Conservation (phyloP, 352 stramenopile genomes). For the Phytophthora tentaculata region DNA sequence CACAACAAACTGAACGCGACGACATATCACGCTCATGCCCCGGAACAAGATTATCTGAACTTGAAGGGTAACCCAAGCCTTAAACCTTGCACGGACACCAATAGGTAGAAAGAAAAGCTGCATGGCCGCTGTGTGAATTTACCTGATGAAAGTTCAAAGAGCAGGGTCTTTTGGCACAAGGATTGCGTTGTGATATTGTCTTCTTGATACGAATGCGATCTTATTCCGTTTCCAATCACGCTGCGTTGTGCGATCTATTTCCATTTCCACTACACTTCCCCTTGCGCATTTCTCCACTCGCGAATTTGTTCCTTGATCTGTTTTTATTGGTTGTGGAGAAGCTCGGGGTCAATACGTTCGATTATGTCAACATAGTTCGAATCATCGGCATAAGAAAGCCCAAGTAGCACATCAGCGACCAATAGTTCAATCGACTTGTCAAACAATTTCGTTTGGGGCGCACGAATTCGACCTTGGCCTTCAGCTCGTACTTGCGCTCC, state of each 20-base stretch:
- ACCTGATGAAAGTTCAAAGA: too few species aligned
- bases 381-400: constrained; percentile 13
- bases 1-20: too few species aligned
- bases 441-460: constrained; percentile 41
- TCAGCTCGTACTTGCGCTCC: constrained; percentile 40
- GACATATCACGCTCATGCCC: too few species aligned
- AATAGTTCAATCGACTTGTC: constrained; percentile 27
- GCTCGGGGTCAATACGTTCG: constrained; percentile 3
- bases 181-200: constrained; percentile 1
- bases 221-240: too few species aligned
- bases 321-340: constrained; percentile 12
- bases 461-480: constrained; percentile 5
- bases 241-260: not conserved
- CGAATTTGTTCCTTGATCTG: constrained; percentile 22
- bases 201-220: not conserved
- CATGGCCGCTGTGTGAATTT: too few species aligned
- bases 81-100: too few species aligned
- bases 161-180: not conserved
- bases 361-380: not conserved
- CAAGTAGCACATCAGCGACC: constrained; percentile 35
- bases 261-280: not conserved
- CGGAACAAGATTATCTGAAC: too few species aligned
- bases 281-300: constrained; percentile 15
- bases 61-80: too few species aligned
- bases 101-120: too few species aligned